These are phyloP conservation scores for Piper longum DNA, from an alignment of 164 flowering plant genomes.

Conservation along the genomic window DNA sequence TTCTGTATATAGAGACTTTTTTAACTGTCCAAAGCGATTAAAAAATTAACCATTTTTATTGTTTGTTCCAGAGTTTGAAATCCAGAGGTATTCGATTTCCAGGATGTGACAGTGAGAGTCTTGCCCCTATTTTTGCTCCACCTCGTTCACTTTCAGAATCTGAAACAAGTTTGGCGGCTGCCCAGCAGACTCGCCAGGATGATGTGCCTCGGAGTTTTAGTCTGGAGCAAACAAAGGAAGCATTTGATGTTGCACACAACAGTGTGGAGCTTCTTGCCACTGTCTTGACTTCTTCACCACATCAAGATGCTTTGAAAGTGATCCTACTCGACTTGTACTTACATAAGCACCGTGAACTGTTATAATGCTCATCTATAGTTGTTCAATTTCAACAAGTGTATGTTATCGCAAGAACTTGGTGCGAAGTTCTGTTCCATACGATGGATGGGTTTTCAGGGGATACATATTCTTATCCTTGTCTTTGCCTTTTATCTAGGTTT, in stretches of 20 bases:
- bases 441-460: no score
- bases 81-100: conserved; percentile 89
- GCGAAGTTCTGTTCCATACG: no score
- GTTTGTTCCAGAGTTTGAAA: conserved; percentile 48
- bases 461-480: no score
- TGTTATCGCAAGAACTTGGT: no score
- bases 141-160: conserved; percentile 47
- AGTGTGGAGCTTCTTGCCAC: conserved; percentile 89
- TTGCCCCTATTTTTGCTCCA: conserved; percentile 75
- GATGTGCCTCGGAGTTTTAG: conserved; percentile 40
- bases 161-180: conserved; percentile 24
- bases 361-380: no score
- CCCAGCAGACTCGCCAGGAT: conserved; percentile 29
- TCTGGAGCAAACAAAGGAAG: conserved; percentile 84
- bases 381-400: no score
- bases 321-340: conserved; percentile 1
- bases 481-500: no score
- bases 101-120: conserved; percentile 25
- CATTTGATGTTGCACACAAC: conserved; percentile 88
- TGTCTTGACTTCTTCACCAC: conserved; percentile 85
- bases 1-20: background rate
- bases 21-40: no score
- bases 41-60: background rate
- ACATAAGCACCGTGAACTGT: no score
- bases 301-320: conserved; percentile 81